These are phyloP conservation scores for Colletotrichum sp. DNA, from an alignment of 2,329 filamentous ascomycete species.

Conservation along the genomic window DNA sequence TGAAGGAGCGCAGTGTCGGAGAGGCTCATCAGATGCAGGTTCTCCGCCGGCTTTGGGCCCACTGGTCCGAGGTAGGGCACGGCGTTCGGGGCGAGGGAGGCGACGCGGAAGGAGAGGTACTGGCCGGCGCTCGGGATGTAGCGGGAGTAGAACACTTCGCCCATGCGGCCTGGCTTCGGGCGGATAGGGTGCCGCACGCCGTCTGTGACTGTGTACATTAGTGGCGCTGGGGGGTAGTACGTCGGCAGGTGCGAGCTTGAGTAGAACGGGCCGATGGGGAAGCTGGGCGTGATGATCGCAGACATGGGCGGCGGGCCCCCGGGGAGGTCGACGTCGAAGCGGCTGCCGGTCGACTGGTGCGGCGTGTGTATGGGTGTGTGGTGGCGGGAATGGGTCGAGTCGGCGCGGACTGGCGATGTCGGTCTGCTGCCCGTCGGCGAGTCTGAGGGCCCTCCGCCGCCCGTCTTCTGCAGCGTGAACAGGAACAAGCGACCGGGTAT, in stretches of 20 bases:
- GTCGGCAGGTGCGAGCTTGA: conserved; percentile 87
- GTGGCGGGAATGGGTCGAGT: conserved; percentile 31
- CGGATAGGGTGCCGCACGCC: conserved; percentile 84
- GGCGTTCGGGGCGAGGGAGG: conserved; percentile 69
- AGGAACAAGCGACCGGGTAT: conserved; percentile 86
- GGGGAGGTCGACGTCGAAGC: conserved; percentile 37
- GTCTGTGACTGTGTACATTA: conserved; percentile 82
- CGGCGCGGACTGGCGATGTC: conserved; percentile 51
- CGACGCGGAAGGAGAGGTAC: conserved; percentile 88
- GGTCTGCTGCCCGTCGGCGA: conserved; percentile 61
- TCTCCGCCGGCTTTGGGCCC: conserved; percentile 43
- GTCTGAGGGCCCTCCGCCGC: conserved; percentile 41
- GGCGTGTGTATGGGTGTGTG: conserved; percentile 27
- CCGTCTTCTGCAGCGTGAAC: conserved; percentile 76
- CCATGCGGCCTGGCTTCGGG: conserved; percentile 87
- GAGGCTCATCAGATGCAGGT: conserved; percentile 45
- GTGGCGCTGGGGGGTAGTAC: conserved; percentile 84
- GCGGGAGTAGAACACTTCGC: conserved; percentile 89
- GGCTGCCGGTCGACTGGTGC: conserved; percentile 29
- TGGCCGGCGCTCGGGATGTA: conserved; percentile 83
- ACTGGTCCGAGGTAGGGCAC: conserved; percentile 69
- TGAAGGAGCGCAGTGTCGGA: conserved; percentile 70
- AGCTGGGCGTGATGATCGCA: conserved; percentile 36
- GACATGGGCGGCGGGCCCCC: conserved; percentile 42
- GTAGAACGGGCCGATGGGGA: conserved; percentile 72